Evolutionary conservation across 352 stramenopile species (phyloP), one percentile per base, ranked within the genome.

Genomic region (Stephanocyclus meneghinianus): DNA sequence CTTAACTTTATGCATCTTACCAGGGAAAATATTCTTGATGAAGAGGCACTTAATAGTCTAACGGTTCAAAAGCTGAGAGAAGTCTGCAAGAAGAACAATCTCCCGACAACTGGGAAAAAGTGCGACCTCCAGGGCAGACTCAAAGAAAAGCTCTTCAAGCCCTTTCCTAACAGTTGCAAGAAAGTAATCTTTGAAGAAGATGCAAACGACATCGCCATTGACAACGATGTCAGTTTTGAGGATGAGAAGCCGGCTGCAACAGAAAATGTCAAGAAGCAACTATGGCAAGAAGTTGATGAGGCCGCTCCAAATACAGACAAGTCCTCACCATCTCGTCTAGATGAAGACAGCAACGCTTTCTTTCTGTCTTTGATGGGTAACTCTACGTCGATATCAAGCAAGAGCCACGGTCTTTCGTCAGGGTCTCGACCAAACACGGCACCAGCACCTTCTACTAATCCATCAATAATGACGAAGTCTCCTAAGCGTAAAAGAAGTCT

Each of bases 41-140:
- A 59, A 60, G 74, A 74, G 6, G 37, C 59, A 29, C 75, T 86
- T 13, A 67, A 74, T 30, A 84, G 62, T 26, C 86, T 84, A 69
- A 86, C 68, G 15, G 70, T 87, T 7, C 29, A 42, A 42, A 73
- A 55, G 26, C 67, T 88, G 1, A 86, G 77, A 67, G 68, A 74
- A 57, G 74, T 70, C 1, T 78, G 79, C 21, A 79, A 76, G 44
- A 70, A 81, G 51, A 73, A 73, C 18, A 80, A 67, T 40, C 30
- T 88, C 3, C 42, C 68, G 7, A 32, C 69, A 21, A 77, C 72
- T 50, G 82, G 82, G 1, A 78, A 81, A 61, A 88, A 88, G 71
- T 70, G 53, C 26, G 82, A 80, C 6, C 62, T 87, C 8, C 51
- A 71, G 16, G 18, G 71, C 30, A 73, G 80, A 48, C 42, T 87